Evolutionary conservation across 2,329 filamentous ascomycete genomes (phyloP), one percentile per base, ranked within the genome.

Genomic region (Arthrobotrys musiformis): DNA sequence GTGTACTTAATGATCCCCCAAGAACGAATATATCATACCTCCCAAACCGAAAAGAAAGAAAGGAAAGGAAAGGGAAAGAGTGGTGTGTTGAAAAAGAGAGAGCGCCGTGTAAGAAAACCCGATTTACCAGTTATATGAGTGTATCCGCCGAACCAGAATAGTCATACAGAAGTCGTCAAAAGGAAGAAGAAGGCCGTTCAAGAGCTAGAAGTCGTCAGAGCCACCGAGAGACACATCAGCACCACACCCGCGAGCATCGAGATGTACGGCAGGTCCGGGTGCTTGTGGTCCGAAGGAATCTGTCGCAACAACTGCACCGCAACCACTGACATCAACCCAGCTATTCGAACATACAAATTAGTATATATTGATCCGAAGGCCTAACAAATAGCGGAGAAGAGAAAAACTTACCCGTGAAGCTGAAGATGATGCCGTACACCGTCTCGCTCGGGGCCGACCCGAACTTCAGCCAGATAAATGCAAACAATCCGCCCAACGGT

Each of bases 271-370:
- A 76, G 46, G 37, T 76, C 72, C 5, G 72, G 72, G 54, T 76
- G 72, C 35, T 70, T 69, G 60, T 76, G 72, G 56, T 92, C 82
- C 97, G 83, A 79, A 91, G 91, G 72, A 15, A 76, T 76, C 85
- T 99, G 94, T 2, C 92, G 90, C 81, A 97, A 94, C 5, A 99
- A 86, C 84, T 96, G 92, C 82, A 99, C 84, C 1, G 91, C 93
- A 30, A 99, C 95, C 81, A 92, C 95, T 28, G 93, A 91, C 95
- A 99, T 98, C 81, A 99, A 96, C 0, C 95, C 95, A 0, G 93
- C 90, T 79, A 50, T 42, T 17, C 19, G 5, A 40, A 28, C 44
- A 24, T 22, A 4, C 28, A 19, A 22, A 40, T 17, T 15, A 40
- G 40, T 30, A 11, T 13, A 11, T 19, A 28, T 40, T 17, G n/a